phyloP scores from a whole-genome alignment of 441 rosid genomes.

The Bocquillonia castaneifolia region DNA sequence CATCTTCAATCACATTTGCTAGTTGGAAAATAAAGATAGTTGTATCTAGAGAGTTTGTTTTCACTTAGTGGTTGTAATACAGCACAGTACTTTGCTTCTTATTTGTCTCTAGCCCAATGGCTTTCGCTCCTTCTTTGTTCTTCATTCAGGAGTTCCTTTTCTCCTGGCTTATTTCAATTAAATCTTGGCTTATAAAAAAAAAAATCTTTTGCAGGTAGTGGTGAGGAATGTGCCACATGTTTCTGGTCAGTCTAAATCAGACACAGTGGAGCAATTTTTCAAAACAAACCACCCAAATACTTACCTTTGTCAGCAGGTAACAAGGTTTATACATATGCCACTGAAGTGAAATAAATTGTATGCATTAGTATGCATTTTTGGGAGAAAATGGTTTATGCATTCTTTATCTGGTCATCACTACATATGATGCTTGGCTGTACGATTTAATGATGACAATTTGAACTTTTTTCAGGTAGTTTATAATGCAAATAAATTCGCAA shows the following conservation, averaged over 20 bases:
- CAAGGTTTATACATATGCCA: slow-evolving; percentile 2
- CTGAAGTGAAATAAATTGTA: background rate
- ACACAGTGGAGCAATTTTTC: slow-evolving; percentile 71
- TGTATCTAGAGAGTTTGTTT: too few species aligned
- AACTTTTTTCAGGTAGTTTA: slow-evolving; percentile 63
- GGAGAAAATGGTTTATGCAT: background rate
- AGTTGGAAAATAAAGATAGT: too few species aligned
- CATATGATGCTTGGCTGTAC: slow-evolving; percentile 3
- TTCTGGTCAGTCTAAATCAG: slow-evolving; percentile 51
- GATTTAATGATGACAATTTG: slow-evolving; percentile 9
- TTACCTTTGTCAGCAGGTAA: slow-evolving; percentile 89
- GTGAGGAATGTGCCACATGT: slow-evolving; percentile 75
- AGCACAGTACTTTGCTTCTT: too few species aligned
- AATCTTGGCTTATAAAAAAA: too few species aligned
- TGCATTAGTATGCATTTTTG: background rate
- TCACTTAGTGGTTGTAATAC: too few species aligned
- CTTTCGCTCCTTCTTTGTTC: too few species aligned
- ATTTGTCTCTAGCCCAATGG: too few species aligned
- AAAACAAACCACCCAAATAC: slow-evolving; percentile 78
- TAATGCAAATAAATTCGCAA: slow-evolving; percentile 71
- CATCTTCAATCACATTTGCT: too few species aligned
- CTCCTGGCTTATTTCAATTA: too few species aligned
- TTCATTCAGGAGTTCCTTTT: too few species aligned
- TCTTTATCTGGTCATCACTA: background rate
- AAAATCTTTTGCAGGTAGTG: slow-evolving; percentile 61